Conservation (phyloP, 2,329 filamentous ascomycete genomes). For the Rhinocladiella mackenziei region DNA sequence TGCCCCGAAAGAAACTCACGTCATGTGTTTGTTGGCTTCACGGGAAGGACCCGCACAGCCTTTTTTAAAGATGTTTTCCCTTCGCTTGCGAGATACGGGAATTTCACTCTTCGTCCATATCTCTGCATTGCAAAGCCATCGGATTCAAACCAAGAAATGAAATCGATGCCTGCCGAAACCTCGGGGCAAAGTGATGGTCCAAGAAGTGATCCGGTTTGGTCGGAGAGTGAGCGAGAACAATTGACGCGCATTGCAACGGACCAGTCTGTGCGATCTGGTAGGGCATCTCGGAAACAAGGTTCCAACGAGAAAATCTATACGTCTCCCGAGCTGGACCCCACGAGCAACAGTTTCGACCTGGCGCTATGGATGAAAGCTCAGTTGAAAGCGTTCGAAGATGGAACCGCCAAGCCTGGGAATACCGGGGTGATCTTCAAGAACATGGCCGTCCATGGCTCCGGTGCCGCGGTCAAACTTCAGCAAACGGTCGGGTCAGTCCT, state of each 20-base stretch:
- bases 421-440: conserved; percentile 65
- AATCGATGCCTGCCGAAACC: too few relatives aligned
- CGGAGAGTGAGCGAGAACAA: neutral
- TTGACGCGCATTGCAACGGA: neutral
- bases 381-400: neutral
- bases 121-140: too few relatives aligned
- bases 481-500: conserved; percentile 60
- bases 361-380: neutral
- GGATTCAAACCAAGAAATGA: too few relatives aligned
- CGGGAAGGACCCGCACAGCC: too few relatives aligned
- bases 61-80: too few relatives aligned
- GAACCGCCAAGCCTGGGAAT: conserved; percentile 54
- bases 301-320: too few relatives aligned
- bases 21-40: too few relatives aligned
- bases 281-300: neutral
- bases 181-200: neutral
- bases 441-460: conserved; percentile 60
- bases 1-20: too few relatives aligned
- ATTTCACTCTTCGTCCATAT: too few relatives aligned
- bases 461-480: conserved; percentile 63
- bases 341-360: neutral
- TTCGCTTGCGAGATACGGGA: too few relatives aligned
- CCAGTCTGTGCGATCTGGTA: neutral
- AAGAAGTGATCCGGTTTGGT: conserved; percentile 1
- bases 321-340: neutral